A percentile compares a stretch with the other conserved stretches of the same genome.
Evolutionary conservation across 2,329 filamentous ascomycete species (phyloP).

Genomic region (Podosphaera aphanis): DNA sequence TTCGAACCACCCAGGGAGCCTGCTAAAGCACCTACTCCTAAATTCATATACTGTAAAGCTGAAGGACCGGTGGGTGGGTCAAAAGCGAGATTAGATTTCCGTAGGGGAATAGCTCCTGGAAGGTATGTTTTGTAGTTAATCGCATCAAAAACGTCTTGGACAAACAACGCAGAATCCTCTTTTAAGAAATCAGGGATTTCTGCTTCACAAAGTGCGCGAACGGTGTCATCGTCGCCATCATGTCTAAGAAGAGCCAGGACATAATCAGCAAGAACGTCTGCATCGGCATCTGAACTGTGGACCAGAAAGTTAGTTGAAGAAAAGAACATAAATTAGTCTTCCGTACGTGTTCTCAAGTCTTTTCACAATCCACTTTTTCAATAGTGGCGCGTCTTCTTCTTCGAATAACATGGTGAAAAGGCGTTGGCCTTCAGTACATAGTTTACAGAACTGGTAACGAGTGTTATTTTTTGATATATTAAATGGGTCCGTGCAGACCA

Average conservation of each 20-base stretch:
- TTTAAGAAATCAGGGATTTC: slow-evolving; percentile 56
- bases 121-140: slow-evolving; percentile 38
- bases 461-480: neutral
- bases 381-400: slow-evolving; percentile 34
- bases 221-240: slow-evolving; percentile 38
- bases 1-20: slow-evolving; percentile 14
- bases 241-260: slow-evolving; percentile 55
- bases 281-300: slow-evolving; percentile 52
- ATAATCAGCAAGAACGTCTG: slow-evolving; percentile 64
- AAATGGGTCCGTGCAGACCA: neutral
- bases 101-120: slow-evolving; percentile 24
- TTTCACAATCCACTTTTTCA: slow-evolving; percentile 60
- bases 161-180: slow-evolving; percentile 40
- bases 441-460: neutral
- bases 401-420: slow-evolving; percentile 31
- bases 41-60: slow-evolving; percentile 7
- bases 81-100: slow-evolving; percentile 9
- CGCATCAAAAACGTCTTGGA: slow-evolving; percentile 45
- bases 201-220: slow-evolving; percentile 43
- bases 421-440: neutral
- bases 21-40: slow-evolving; percentile 7
- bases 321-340: slow-evolving; percentile 1
- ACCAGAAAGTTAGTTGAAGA: slow-evolving; percentile 1
- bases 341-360: slow-evolving; percentile 52
- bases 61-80: slow-evolving; percentile 13